Base-by-base conservation (phyloP, 257 asterid species). In the Solanum chmielewskii region DNA sequence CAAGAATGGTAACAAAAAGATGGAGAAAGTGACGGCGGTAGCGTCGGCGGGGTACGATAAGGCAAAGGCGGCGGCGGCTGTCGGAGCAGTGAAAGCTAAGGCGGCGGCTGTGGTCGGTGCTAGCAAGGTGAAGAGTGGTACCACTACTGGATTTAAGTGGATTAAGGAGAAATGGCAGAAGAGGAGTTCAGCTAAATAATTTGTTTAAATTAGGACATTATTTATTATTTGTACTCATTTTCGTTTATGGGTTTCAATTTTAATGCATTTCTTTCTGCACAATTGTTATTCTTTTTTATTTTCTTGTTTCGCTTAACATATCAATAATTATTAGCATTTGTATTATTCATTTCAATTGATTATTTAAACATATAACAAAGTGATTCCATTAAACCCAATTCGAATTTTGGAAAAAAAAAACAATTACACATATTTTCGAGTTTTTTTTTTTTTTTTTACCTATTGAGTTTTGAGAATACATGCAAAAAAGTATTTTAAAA, bases 1-100 rank as follows among this genome's bases (percentile, higher is more conserved):
- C 86, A 84, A 62, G n/a, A 62, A 25, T 31, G 27, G 49, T 23
- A 75, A 33, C 56, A 87, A 73, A 21, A 84, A 64, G 23, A 80
- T 88, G 87, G 88, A 85, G 10, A 87, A 71, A 20, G 44, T 86
- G 44, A 88, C 84, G 73, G 71, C 86, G 74, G 84, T 52, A 68
- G 88, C 90, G 4, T 39, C 90, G 9, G 87, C 85, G 25, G 78
- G 90, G 21, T 88, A 45, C 74, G 87, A 85, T 35, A 88, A 88
- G 83, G 90, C 90, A 8, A 88, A 88, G 78, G 80, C 87, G 41
- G 81, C 45, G 2, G 86, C 88, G 5, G 71, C 76, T 44, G 70
- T 85, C 13, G 88, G 90, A 47, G 88, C 88, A 52, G 77, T 85
- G 45, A 88, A 88, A 37, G 90, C 83, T 33, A 88, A 88, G 84